Percentiles rank a stretch among this genome's conserved stretches.
These are phyloP conservation scores for Termitomyces sp. DNA, from an alignment of 768 basidiomycete species.

Conservation along the genomic window DNA sequence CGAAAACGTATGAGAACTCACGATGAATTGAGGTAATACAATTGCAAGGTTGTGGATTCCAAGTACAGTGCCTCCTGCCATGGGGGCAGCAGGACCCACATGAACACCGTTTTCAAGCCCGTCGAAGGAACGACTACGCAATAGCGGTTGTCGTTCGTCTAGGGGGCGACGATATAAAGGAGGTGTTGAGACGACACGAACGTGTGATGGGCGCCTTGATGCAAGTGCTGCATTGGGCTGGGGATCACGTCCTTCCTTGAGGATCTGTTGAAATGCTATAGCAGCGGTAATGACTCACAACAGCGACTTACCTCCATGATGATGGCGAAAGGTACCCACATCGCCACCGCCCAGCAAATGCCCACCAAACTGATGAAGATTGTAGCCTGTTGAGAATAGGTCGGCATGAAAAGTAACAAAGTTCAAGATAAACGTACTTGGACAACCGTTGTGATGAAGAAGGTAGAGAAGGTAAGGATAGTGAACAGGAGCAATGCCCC, in stretches of 20 bases:
- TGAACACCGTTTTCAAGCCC: conserved; percentile 35
- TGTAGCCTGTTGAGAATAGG: conserved; percentile 51
- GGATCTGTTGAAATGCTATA: conserved; percentile 37
- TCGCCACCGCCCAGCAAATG: conserved; percentile 96
- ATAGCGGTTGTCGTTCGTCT: conserved; percentile 52
- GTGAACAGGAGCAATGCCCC: conserved; percentile 80
- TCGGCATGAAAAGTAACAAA: neutral
- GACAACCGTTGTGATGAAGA: conserved; percentile 77
- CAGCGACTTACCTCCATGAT: conserved; percentile 79
- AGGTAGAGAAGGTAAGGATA: conserved; percentile 73
- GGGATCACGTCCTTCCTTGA: conserved; percentile 63
- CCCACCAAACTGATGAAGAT: conserved; percentile 80
- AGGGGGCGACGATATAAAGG: conserved; percentile 23
- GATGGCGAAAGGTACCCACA: conserved; percentile 96
- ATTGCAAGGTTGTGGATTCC: conserved; percentile 96
- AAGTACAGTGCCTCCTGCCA: conserved; percentile 86
- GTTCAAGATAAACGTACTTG: conserved; percentile 36
- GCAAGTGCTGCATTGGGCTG: conserved; percentile 14
- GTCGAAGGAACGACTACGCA: conserved; percentile 53
- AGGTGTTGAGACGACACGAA: conserved; percentile 49
- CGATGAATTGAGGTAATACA: conserved; percentile 91
- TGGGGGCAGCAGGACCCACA: conserved; percentile 34
- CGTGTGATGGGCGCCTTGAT: conserved; percentile 39
- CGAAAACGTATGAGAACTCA: conserved; percentile 32
- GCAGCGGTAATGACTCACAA: neutral